Base-by-base conservation (phyloP, 768 basidiomycete genomes). In the Russula olivacea region DNA sequence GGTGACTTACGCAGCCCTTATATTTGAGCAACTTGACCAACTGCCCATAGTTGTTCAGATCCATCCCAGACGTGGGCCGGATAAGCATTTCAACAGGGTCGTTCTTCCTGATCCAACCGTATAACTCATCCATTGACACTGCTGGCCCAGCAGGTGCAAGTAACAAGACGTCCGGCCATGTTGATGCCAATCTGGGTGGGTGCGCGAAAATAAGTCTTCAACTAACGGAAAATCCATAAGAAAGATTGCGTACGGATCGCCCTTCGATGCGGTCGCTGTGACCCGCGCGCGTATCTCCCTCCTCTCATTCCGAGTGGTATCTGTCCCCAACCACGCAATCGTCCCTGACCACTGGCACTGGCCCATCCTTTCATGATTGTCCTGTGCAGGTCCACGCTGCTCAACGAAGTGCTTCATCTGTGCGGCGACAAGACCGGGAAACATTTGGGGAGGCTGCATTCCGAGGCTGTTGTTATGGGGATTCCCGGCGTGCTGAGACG, bases 301-400 rank as follows among this genome's bases (percentile, higher is more conserved):
- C 61, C 47, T 63, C 58, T 58, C 56, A 21, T 63, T 62, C 32
- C 58, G 52, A 2, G 34, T 48, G 23, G 41, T 43, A 17, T 43
- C 41, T 1, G 61, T 57, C 23, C 67, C 67, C 41, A 41, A 61
- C 67, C 67, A 68, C 21, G 41, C 19, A 1, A 68, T 40, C 6
- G 48, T 58, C n/a, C 67, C 67, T 8, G 36, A 23, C 67, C 67
- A 66, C n/a, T 49, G 61, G 8, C 67, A 66, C 23, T 43, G 61
- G 4, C 36, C 56, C 47, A 10, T 34, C 34, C 34, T 34, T 34
- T 34, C 34, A 34, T 12, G 34, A 12, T 55, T 38, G 14, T 52
- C 53, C 36, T 57, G 65, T 23, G 54, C 51, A 15, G 52, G 45
- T 12, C 54, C 47, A 11, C 48, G 55, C 43, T 66, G 67, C 19